Percentiles rank a stretch among this genome's conserved stretches.
Evolutionary conservation across 495 filamentous ascomycete species (phyloP).

Genomic region (Articulospora tetracladia): DNA sequence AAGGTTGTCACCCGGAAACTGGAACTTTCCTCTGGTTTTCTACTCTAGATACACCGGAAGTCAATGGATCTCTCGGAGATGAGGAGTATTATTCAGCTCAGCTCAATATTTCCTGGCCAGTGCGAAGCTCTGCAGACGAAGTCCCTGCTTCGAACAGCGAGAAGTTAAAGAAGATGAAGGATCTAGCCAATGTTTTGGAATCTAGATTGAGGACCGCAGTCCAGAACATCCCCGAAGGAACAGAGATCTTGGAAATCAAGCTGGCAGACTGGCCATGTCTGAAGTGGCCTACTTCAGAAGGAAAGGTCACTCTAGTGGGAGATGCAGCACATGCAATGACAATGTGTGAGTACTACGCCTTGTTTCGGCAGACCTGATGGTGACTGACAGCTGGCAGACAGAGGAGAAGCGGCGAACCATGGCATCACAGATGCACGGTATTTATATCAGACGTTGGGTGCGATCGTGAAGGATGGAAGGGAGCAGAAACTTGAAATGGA

Average conservation of each 20-base stretch:
- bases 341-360: constrained; percentile 35
- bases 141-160: constrained; percentile 38
- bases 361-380: neutral
- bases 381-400: constrained; percentile 20
- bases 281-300: constrained; percentile 34
- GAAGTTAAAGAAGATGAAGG: constrained; percentile 47
- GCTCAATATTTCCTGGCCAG: constrained; percentile 15
- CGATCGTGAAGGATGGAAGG: constrained; percentile 7
- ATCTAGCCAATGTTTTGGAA: constrained; percentile 47
- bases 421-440: constrained; percentile 48
- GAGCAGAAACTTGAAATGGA: constrained; percentile 33
- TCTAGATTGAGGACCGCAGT: constrained; percentile 50
- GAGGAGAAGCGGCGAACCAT: constrained; percentile 60
- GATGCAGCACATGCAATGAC: constrained; percentile 61
- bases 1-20: constrained; percentile 53
- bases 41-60: constrained; percentile 6
- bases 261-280: constrained; percentile 52
- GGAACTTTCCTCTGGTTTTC: constrained; percentile 55
- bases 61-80: constrained; percentile 4
- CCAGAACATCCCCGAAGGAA: constrained; percentile 39
- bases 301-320: constrained; percentile 44
- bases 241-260: constrained; percentile 44
- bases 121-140: constrained; percentile 4
- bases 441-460: constrained; percentile 31
- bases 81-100: constrained; percentile 16